Conservation (phyloP, 2,329 filamentous ascomycete species). For the Paramyrothecium roridum region DNA sequence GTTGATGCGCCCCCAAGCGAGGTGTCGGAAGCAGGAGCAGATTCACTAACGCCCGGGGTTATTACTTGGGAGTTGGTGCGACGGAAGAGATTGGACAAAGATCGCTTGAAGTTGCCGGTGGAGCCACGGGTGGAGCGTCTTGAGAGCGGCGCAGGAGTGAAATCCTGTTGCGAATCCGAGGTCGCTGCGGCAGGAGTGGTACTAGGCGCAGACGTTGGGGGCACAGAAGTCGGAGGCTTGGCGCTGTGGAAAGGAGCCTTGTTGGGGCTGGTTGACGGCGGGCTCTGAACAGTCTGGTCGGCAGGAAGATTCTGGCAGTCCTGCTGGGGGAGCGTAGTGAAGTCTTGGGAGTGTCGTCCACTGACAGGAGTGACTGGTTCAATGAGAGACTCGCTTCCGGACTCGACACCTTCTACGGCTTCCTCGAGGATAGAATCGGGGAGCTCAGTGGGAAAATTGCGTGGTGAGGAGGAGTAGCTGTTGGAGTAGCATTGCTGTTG, state of each 20-base stretch:
- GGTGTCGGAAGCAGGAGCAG: slow-evolving; percentile 17
- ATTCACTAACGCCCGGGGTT: slow-evolving; percentile 18
- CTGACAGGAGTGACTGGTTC: slow-evolving; percentile 62
- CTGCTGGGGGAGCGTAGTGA: slow-evolving; percentile 39
- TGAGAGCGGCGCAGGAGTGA: slow-evolving; percentile 25
- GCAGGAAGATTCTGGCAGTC: slow-evolving; percentile 28
- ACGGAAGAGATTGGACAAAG: slow-evolving; percentile 47
- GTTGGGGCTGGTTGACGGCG: slow-evolving; percentile 2
- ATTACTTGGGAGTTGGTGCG: slow-evolving; percentile 34
- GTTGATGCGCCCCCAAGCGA: slow-evolving; percentile 16
- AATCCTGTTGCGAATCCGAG: slow-evolving; percentile 14
- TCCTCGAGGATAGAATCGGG: slow-evolving; percentile 51
- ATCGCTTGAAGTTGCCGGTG: slow-evolving; percentile 43
- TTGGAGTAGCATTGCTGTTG: slow-evolving; percentile 5
- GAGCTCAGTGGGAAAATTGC: slow-evolving; percentile 47
- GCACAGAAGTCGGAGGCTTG: slow-evolving; percentile 12
- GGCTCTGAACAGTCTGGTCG: slow-evolving; percentile 14
- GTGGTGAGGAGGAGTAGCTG: slow-evolving; percentile 39
- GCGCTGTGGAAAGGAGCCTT: slow-evolving; percentile 13
- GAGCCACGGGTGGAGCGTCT: slow-evolving; percentile 39
- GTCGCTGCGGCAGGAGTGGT: slow-evolving; percentile 11
- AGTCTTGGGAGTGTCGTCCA: slow-evolving; percentile 52
- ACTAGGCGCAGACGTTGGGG: slow-evolving; percentile 10
- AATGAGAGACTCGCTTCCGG: slow-evolving; percentile 55
- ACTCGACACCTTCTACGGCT: slow-evolving; percentile 59